Base-by-base conservation (phyloP, 2,329 filamentous ascomycete species). In the Fusarium aywerte region DNA sequence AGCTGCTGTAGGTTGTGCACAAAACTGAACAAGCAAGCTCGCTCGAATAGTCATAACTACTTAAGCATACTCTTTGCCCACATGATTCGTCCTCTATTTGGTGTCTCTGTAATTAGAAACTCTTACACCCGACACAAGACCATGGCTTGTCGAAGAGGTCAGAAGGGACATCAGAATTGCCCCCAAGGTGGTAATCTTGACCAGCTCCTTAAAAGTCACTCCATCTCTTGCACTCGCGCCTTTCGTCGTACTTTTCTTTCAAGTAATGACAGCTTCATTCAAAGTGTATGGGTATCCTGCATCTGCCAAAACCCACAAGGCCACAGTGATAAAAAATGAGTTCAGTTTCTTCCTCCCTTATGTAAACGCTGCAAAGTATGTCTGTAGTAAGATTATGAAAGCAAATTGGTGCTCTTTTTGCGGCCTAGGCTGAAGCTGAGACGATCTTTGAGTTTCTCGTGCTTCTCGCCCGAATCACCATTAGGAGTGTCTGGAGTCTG, bases 341-440 rank as follows among this genome's bases (percentile, higher is more conserved):
- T 57, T 59, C 51, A 20, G 27, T 42, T 49, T 36, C 52, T 38
- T 47, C 33, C 58, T 43, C n/a, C 51, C 35, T 38, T 59, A 64
- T 49, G 62, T 61, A 60, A 62, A 61, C 42, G 58, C 25, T 53
- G 50, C 44, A 52, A 49, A 51, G 27, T 50, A 31, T 32, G 48
- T 43, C 33, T 36, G 39, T 53, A 45, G 10, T 27, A 61, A 63
- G 60, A 58, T 48, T 69, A 76, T 60, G 76, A 75, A 20, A 80
- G 70, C 40, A 79, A 73, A 62, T 82, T 80, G 63, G 82, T 85
- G 76, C 87, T 90, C 84, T 91, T 93, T 82, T 93, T 93, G 73
- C 88, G 82, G 6, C 90, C 89, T 13, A 93, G 73, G 59, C 86
- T 81, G 69, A 89, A 88, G 70, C 84, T 90, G 70, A 93, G 91